Evolutionary conservation across 2,329 filamentous ascomycete genomes (phyloP).

Genomic region (Colletotrichum chlorophyti): DNA sequence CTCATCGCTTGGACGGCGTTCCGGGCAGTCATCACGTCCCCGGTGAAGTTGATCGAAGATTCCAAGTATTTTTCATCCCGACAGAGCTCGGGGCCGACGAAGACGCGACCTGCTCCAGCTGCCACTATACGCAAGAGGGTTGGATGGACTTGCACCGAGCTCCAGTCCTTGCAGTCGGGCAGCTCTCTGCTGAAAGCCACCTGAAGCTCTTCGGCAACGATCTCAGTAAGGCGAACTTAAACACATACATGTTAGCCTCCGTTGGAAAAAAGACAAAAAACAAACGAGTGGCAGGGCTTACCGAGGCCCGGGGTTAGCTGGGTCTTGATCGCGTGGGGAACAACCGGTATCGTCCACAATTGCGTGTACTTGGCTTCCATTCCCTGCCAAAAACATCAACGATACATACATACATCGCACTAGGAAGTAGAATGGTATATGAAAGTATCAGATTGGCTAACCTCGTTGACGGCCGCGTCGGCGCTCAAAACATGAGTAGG

Average conservation of each 20-base stretch:
- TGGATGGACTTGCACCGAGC: constrained; percentile 43
- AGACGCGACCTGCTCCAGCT: constrained; percentile 52
- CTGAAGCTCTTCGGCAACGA: constrained; percentile 41
- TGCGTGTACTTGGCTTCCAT: constrained; percentile 42
- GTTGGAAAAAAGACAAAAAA: neutral
- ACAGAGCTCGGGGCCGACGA: constrained; percentile 54
- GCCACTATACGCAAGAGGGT: constrained; percentile 52
- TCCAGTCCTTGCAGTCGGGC: constrained; percentile 46
- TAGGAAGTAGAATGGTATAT: neutral
- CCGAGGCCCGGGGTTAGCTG: constrained; percentile 40
- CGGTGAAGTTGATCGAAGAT: constrained; percentile 52
- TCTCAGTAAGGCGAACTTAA: constrained; percentile 41
- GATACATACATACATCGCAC: rapidly evolving
- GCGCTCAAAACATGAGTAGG: constrained; percentile 38
- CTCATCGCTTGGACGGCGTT: constrained; percentile 43
- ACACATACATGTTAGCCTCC: neutral
- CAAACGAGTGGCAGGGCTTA: constrained; percentile 19
- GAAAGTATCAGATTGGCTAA: neutral
- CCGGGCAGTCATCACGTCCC: constrained; percentile 48
- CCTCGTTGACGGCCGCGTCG: constrained; percentile 34
- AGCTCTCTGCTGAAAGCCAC: constrained; percentile 40
- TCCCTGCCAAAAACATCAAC: constrained; percentile 19
- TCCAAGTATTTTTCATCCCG: constrained; percentile 51
- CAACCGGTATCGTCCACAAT: constrained; percentile 30
- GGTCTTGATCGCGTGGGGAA: constrained; percentile 38